These are phyloP conservation scores for Euphorbia pulcherrima DNA, from an alignment of 345 rosid species.

Conservation along the genomic window DNA sequence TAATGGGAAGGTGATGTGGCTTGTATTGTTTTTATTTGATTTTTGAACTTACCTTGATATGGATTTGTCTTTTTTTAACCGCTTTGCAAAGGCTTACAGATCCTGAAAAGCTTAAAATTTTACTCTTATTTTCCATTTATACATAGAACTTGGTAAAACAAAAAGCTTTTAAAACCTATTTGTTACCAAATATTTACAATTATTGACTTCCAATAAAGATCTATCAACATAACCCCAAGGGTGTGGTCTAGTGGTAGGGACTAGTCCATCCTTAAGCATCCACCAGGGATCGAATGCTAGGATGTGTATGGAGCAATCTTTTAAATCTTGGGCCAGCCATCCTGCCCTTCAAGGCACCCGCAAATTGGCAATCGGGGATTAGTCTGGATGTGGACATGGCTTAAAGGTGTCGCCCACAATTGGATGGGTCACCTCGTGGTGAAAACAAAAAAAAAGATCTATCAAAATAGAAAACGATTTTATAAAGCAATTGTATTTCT, in stretches of 20 bases:
- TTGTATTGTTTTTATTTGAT: not conserved
- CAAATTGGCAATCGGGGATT: too few relatives aligned
- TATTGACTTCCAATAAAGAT: not conserved
- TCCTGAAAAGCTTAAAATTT: not conserved
- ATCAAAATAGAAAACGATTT: not conserved
- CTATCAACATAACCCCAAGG: too few relatives aligned
- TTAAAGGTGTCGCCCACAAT: too few relatives aligned
- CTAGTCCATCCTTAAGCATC: too few relatives aligned
- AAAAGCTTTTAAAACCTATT: not conserved
- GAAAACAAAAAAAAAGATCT: too few relatives aligned
- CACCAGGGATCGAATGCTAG: too few relatives aligned
- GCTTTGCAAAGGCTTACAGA: not conserved
- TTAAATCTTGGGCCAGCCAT: too few relatives aligned
- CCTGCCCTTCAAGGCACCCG: too few relatives aligned
- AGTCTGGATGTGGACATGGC: too few relatives aligned
- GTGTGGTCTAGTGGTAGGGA: too few relatives aligned
- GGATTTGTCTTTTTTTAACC: not conserved
- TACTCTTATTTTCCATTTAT: not conserved
- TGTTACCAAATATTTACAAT: not conserved
- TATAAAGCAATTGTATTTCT: not conserved
- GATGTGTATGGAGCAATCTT: too few relatives aligned
- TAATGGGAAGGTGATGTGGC: not conserved
- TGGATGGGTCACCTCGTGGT: too few relatives aligned
- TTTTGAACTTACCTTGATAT: not conserved
- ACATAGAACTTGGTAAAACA: not conserved